phyloP scores from a whole-genome alignment of 2,329 filamentous ascomycete species.

The Bipolaris sorokiniana region DNA sequence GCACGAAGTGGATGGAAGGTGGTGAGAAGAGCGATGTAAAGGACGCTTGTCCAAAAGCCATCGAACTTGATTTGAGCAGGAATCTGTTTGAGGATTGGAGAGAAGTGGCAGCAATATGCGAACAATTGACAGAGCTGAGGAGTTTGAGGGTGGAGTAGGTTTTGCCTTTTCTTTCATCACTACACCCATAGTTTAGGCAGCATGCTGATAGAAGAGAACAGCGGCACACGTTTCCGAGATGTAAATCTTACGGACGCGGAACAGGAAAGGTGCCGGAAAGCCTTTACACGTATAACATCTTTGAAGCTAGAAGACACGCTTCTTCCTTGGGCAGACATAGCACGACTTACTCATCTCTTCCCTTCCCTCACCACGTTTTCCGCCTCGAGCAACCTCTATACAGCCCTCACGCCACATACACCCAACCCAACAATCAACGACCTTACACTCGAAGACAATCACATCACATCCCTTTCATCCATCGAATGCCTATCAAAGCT shows the following conservation, averaged over 20 bases:
- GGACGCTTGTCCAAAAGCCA: constrained; percentile 62
- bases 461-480: constrained; percentile 65
- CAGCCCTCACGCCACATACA: constrained; percentile 36
- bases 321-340: constrained; percentile 48
- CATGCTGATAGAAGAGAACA: constrained; percentile 42
- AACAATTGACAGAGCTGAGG: constrained; percentile 68
- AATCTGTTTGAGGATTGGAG: constrained; percentile 76
- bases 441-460: constrained; percentile 75
- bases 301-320: constrained; percentile 59
- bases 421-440: constrained; percentile 64
- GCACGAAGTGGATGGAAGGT: constrained; percentile 30
- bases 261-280: constrained; percentile 27
- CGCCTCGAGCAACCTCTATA: constrained; percentile 48
- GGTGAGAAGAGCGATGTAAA: constrained; percentile 57
- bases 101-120: constrained; percentile 74
- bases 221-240: constrained; percentile 73
- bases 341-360: constrained; percentile 58
- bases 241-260: constrained; percentile 34
- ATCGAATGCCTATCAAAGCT: constrained; percentile 67
- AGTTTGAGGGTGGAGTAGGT: constrained; percentile 74
- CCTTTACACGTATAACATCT: constrained; percentile 50
- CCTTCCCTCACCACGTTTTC: constrained; percentile 61
- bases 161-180: not conserved
- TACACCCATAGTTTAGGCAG: constrained; percentile 1
- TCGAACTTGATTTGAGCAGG: constrained; percentile 82